A percentile compares a stretch with the other conserved stretches of the same genome.
Evolutionary conservation across 2,329 filamentous ascomycete species (phyloP).

Genomic region (Penicillium sp.): DNA sequence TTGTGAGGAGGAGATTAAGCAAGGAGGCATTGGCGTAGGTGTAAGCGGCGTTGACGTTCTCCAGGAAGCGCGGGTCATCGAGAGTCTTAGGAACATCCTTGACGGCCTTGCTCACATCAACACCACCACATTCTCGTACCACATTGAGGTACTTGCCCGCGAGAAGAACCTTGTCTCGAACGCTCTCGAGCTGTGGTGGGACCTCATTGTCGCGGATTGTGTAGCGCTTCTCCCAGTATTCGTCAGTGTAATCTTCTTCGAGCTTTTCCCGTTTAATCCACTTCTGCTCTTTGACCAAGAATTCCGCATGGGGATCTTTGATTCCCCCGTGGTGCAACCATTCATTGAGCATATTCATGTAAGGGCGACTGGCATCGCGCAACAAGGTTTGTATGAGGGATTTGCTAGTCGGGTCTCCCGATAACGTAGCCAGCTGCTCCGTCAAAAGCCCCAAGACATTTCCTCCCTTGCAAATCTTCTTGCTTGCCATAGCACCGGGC

Average conservation of each 20-base stretch:
- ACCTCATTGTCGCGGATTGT: conserved; percentile 90
- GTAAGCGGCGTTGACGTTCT: conserved; percentile 95
- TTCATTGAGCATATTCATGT: conserved; percentile 98
- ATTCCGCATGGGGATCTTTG: conserved; percentile 90
- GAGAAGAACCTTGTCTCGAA: conserved; percentile 92
- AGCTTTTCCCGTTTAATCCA: conserved; percentile 89
- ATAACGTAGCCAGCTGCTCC: conserved; percentile 82
- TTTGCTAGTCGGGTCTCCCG: conserved; percentile 87
- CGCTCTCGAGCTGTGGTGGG: conserved; percentile 84
- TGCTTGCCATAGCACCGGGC: conserved; percentile 76
- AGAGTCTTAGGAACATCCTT: conserved; percentile 89
- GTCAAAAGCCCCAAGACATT: conserved; percentile 89
- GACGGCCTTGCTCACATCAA: conserved; percentile 87
- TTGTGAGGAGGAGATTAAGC: conserved; percentile 86
- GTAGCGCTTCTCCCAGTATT: conserved; percentile 98
- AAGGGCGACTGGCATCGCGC: conserved; percentile 86
- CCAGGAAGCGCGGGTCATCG: conserved; percentile 87
- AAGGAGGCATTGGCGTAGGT: conserved; percentile 94
- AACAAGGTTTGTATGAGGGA: conserved; percentile 79
- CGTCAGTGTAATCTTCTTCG: conserved; percentile 96
- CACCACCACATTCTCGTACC: conserved; percentile 93
- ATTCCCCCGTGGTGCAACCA: conserved; percentile 97
- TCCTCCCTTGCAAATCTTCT: conserved; percentile 96
- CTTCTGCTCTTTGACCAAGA: conserved; percentile 92
- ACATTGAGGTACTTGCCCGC: conserved; percentile 98